These are phyloP conservation scores for Leavenworthia alabamica DNA, from an alignment of 345 rosid species.

Conservation along the genomic window DNA sequence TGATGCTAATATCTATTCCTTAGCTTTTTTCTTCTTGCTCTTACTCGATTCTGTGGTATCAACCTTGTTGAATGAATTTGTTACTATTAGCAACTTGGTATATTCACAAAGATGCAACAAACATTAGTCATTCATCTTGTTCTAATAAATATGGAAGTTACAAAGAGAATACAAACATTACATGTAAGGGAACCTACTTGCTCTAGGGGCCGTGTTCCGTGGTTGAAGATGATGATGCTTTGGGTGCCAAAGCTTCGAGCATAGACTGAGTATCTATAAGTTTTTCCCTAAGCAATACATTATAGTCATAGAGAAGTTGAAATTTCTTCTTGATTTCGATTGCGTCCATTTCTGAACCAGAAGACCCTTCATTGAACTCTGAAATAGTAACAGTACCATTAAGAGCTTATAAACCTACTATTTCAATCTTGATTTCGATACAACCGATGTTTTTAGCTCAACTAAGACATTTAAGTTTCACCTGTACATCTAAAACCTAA, in stretches of 20 bases:
- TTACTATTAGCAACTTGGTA: conserved; percentile 8
- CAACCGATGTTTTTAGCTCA: not conserved
- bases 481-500: not conserved
- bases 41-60: not conserved
- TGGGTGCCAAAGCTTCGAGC: conserved; percentile 37
- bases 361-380: conserved; percentile 44
- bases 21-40: not conserved
- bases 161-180: conserved; percentile 13
- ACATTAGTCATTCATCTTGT: not conserved
- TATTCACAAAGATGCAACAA: conserved; percentile 31
- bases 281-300: conserved; percentile 64
- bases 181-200: not conserved
- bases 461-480: not conserved
- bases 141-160: conserved; percentile 18
- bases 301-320: conserved; percentile 55
- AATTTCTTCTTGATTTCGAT: conserved; percentile 59
- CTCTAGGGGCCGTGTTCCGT: conserved; percentile 5
- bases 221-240: conserved; percentile 27
- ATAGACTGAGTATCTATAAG: conserved; percentile 48
- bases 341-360: conserved; percentile 49
- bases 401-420: not conserved
- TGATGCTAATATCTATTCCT: not conserved
- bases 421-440: not conserved
- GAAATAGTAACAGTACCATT: conserved; percentile 23
- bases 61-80: conserved; percentile 12